Conservation (phyloP, 331 rosid species). For the Ulmus americana region DNA sequence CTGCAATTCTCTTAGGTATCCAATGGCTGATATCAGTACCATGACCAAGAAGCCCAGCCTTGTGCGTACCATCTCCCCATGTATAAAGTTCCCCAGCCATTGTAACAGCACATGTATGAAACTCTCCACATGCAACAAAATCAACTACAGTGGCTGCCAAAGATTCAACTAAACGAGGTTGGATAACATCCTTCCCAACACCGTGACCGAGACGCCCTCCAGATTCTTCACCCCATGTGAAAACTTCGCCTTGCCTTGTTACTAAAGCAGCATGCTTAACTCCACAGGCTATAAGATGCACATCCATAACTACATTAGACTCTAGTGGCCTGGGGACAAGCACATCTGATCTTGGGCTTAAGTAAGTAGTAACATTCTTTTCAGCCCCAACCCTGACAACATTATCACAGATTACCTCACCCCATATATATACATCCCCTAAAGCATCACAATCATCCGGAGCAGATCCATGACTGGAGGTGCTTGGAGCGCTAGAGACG, state of each 20-base stretch:
- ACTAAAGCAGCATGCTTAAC: slow-evolving; percentile 83
- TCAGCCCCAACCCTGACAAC: slow-evolving; percentile 70
- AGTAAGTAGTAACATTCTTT: slow-evolving; percentile 40
- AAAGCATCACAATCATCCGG: slow-evolving; percentile 93
- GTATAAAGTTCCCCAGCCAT: slow-evolving; percentile 86
- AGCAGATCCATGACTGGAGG: slow-evolving; percentile 95
- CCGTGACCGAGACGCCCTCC: slow-evolving; percentile 99
- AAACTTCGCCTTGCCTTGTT: slow-evolving; percentile 92
- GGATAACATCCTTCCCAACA: slow-evolving; percentile 70
- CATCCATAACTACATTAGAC: slow-evolving; percentile 80
- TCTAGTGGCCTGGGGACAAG: slow-evolving; percentile 86
- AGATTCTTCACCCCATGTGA: slow-evolving; percentile 99
- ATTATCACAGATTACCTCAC: slow-evolving; percentile 73
- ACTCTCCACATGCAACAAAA: slow-evolving; percentile 95
- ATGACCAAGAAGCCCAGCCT: slow-evolving; percentile 96
- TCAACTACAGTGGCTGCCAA: slow-evolving; percentile 57
- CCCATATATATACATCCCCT: slow-evolving; percentile 96
- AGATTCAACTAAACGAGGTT: slow-evolving; percentile 82
- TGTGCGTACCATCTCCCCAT: slow-evolving; percentile 98
- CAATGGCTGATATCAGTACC: slow-evolving; percentile 87
- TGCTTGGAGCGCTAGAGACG: slow-evolving; percentile 98
- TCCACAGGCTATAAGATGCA: slow-evolving; percentile 85
- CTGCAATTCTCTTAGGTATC: slow-evolving; percentile 87
- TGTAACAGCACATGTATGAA: slow-evolving; percentile 93
- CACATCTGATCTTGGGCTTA: slow-evolving; percentile 68